Evolutionary conservation across 495 filamentous ascomycete species (phyloP), one percentile per base, ranked within the genome.

Genomic region (Neurospora cerealis): DNA sequence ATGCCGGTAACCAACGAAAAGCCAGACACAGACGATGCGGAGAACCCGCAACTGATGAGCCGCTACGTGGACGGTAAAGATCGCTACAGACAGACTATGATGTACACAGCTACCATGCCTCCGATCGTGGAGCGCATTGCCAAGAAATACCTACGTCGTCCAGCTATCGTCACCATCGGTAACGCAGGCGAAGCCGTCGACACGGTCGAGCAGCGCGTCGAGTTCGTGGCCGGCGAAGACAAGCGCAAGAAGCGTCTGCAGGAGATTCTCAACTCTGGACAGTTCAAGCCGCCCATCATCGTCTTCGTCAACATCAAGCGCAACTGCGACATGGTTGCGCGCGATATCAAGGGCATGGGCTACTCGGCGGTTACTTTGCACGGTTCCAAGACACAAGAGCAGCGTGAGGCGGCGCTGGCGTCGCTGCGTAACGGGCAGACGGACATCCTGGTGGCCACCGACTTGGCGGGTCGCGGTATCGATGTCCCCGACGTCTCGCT

Each of bases 301-400:
- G 96, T 98, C 71, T 99, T 99, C 80, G 96, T 99, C 87, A 99
- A 99, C 82, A 98, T 98, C 91, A 99, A 98, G 82, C 93, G 95
- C 74, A 98, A 98, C 85, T 97, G 94, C 85, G 96, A 99, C 81
- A 93, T 95, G 71, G 91, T 99, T 39, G 96, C 96, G 1, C 88
- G 93, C 73, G 95, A 98, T 79, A 96, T 99, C 87, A 97, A 97
- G 79, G 90, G 94, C 71, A 93, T 95, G 88, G 96, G 96, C 76
- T 95, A 93, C 84, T 93, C 90, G 17, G 90, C 92, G 1, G 95
- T 96, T 78, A 98, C 95, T 0, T 84, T 99, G 42, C 96, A 98
- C 81, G 96, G 96, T 74, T 91, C 89, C 83, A 99, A 99, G 82
- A 96, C 94, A 1, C 96, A 99, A 79, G 96, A 98, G 71, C 95